Percentiles rank a stretch among this genome's conserved stretches.
Evolutionary conservation across 305 asterid species (phyloP).

Genomic region (Striga hermonthica): DNA sequence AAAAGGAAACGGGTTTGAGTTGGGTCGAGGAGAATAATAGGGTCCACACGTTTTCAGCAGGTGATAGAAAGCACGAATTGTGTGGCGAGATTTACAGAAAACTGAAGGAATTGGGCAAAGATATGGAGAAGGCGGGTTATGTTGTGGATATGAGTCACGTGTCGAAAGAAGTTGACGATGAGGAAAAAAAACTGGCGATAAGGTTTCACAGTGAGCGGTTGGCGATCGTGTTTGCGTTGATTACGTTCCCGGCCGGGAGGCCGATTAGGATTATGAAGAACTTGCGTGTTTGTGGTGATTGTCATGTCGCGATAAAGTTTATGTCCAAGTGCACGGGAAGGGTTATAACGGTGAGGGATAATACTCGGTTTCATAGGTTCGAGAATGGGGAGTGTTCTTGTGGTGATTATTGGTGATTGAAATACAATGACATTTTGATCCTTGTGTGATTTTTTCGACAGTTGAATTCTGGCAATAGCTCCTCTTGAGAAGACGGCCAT

Average conservation of each 20-base stretch:
- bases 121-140: constrained; percentile 63
- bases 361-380: constrained; percentile 71
- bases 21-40: constrained; percentile 80
- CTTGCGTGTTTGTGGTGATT: constrained; percentile 76
- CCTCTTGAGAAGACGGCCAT: too few species aligned
- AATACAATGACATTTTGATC: not conserved
- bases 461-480: too few species aligned
- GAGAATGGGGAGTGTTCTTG: constrained; percentile 68
- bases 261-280: constrained; percentile 77
- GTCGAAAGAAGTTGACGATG: constrained; percentile 55
- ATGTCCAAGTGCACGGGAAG: constrained; percentile 63
- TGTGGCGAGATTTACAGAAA: constrained; percentile 54
- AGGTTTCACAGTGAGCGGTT: constrained; percentile 78
- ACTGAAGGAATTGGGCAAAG: constrained; percentile 53
- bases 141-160: constrained; percentile 58
- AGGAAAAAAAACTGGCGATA: constrained; percentile 57
- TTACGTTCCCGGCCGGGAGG: constrained; percentile 55
- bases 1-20: constrained; percentile 83
- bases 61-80: constrained; percentile 53
- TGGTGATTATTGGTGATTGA: constrained; percentile 78
- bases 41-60: constrained; percentile 78
- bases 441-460: not conserved
- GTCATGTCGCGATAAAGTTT: constrained; percentile 65
- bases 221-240: constrained; percentile 76
- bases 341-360: constrained; percentile 67